Percentiles rank a stretch among this genome's conserved stretches.
Evolutionary conservation across 495 filamentous ascomycete species (phyloP).

Genomic region (Talaromyces proteolyticus): DNA sequence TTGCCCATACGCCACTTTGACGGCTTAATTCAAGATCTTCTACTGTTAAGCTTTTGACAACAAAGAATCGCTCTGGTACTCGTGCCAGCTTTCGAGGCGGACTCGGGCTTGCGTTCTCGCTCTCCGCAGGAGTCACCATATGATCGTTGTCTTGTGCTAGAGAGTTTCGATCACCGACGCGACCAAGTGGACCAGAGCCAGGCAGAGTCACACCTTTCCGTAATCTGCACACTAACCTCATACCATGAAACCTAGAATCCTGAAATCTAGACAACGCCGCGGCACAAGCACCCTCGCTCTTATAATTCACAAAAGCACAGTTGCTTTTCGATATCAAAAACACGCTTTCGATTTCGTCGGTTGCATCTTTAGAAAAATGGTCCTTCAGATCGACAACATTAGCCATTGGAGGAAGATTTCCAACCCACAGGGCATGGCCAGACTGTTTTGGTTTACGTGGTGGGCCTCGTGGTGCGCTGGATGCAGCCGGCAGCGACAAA

Average conservation of each 20-base stretch:
- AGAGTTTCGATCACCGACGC: constrained; percentile 9
- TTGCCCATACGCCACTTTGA: constrained; percentile 85
- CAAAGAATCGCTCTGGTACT: constrained; percentile 69
- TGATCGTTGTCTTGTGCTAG: constrained; percentile 15
- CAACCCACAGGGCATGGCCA: constrained; percentile 94
- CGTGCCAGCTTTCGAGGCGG: constrained; percentile 11
- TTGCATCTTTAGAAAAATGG: constrained; percentile 80
- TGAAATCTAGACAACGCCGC: constrained; percentile 82
- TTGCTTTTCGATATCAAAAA: constrained; percentile 97
- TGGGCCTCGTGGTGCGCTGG: constrained; percentile 70
- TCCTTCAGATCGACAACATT: constrained; percentile 78
- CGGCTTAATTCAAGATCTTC: constrained; percentile 92
- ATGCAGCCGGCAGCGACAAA: constrained; percentile 7
- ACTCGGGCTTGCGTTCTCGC: constrained; percentile 3
- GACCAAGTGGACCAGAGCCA: constrained; percentile 28
- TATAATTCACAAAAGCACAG: constrained; percentile 96
- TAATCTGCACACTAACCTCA: constrained; percentile 85
- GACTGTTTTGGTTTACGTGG: constrained; percentile 89
- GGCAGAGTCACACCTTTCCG: constrained; percentile 49
- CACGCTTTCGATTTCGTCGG: constrained; percentile 75
- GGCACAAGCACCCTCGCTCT: constrained; percentile 68
- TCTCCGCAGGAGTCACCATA: constrained; percentile 9
- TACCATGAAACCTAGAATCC: constrained; percentile 83
- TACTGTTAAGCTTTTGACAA: constrained; percentile 92
- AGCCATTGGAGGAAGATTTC: constrained; percentile 82